These are phyloP conservation scores for Chlamydomonas reinhardtii DNA, from an alignment of 163 green algal species.

Conservation along the genomic window DNA sequence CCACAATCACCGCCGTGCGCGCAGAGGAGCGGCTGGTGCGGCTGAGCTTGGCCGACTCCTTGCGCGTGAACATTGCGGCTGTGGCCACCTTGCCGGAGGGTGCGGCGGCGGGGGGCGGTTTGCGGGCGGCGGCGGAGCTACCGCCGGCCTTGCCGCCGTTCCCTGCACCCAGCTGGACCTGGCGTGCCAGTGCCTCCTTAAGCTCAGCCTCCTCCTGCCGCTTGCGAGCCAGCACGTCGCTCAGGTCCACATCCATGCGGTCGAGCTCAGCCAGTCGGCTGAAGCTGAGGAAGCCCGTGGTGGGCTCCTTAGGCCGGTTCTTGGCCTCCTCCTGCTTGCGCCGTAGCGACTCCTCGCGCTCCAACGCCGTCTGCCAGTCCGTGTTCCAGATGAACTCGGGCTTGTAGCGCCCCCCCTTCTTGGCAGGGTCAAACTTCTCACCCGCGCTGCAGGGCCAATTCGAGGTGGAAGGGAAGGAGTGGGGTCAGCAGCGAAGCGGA, in stretches of 20 bases:
- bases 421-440: slow-evolving; percentile 72
- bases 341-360: slow-evolving; percentile 56
- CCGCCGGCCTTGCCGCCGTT: too few species aligned
- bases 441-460: slow-evolving; percentile 59
- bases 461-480: not conserved
- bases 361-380: slow-evolving; percentile 78
- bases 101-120: not conserved
- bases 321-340: slow-evolving; percentile 6
- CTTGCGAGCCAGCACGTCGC: slow-evolving; percentile 51
- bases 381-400: slow-evolving; percentile 95
- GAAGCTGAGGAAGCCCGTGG: slow-evolving; percentile 70
- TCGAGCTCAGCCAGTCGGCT: slow-evolving; percentile 71
- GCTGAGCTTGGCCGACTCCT: slow-evolving; percentile 42
- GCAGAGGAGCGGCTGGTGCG: slow-evolving; percentile 25
- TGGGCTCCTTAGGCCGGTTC: not conserved
- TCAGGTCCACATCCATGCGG: slow-evolving; percentile 83
- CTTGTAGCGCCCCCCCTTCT: slow-evolving; percentile 79
- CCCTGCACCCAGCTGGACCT: not conserved
- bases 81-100: not conserved
- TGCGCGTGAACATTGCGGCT: slow-evolving; percentile 46
- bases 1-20: slow-evolving; percentile 44
- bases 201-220: slow-evolving; percentile 32
- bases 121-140: not conserved
- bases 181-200: not conserved
- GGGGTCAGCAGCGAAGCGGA: too few species aligned